Evolutionary conservation across 305 asterid genomes (phyloP).

Genomic region (Plantago lanceolata): DNA sequence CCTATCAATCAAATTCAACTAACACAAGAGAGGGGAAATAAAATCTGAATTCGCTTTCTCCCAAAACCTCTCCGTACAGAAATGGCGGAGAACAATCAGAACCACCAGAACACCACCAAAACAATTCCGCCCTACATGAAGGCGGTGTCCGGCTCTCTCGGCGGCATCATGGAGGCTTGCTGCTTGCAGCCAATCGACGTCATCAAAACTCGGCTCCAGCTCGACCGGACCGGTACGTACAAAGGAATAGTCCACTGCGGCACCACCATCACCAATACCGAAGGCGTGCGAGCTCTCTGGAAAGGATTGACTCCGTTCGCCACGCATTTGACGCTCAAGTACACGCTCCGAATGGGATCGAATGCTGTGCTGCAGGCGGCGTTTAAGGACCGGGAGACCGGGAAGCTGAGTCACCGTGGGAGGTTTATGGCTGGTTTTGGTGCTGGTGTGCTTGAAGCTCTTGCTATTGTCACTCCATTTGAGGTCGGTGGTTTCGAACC

Average conservation of each 20-base stretch:
- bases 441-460: constrained; percentile 97
- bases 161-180: constrained; percentile 82
- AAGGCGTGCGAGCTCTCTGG: constrained; percentile 88
- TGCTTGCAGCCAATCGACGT: constrained; percentile 95
- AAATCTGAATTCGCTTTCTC: too few species aligned
- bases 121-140: constrained; percentile 83
- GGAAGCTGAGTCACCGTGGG: constrained; percentile 66
- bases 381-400: constrained; percentile 72
- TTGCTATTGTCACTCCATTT: constrained; percentile 85
- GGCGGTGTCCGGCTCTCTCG: constrained; percentile 90
- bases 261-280: constrained; percentile 49
- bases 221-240: constrained; percentile 77
- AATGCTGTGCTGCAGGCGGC: constrained; percentile 82
- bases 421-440: constrained; percentile 83
- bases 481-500: too few species aligned
- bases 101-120: constrained; percentile 20
- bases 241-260: constrained; percentile 86
- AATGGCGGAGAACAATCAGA: constrained; percentile 44
- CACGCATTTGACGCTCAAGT: constrained; percentile 85
- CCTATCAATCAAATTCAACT: too few species aligned
- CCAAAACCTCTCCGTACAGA: background rate
- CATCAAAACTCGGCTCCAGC: constrained; percentile 92
- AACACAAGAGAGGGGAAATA: too few species aligned
- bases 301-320: constrained; percentile 95
- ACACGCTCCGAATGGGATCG: constrained; percentile 94